Conservation (phyloP, 805 yeast genomes). For the Lipomyces kockii region DNA sequence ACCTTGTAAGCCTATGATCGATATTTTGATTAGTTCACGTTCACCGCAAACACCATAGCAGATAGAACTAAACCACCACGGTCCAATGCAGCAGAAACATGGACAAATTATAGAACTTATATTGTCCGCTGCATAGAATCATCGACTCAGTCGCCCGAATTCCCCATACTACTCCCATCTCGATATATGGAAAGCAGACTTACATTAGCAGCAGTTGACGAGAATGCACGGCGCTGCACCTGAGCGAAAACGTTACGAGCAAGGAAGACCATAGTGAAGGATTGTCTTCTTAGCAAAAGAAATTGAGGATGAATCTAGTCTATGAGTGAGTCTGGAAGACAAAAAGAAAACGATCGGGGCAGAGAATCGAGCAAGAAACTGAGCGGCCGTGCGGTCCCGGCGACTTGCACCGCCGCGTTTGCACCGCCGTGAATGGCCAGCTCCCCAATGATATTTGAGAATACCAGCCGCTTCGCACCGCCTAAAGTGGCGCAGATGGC, state of each 20-base stretch:
- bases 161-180: not conserved
- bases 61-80: not conserved
- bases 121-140: not conserved
- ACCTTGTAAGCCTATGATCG: conserved; percentile 56
- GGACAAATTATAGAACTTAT: not conserved
- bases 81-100: not conserved
- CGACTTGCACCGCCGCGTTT: not conserved
- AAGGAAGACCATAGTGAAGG: conserved; percentile 30
- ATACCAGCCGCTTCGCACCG: not conserved
- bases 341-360: not conserved
- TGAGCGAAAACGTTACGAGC: conserved; percentile 33
- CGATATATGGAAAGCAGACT: conserved; percentile 3
- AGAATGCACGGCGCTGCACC: conserved; percentile 38
- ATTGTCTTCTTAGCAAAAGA: not conserved
- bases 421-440: not conserved
- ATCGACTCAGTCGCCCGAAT: not conserved
- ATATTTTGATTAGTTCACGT: not conserved
- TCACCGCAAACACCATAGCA: not conserved
- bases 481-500: conserved; percentile 6
- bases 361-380: not conserved
- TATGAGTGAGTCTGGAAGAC: not conserved
- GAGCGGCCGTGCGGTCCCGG: not conserved
- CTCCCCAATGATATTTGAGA: not conserved
- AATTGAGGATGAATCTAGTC: not conserved
- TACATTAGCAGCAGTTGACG: conserved; percentile 35